Evolutionary conservation across 148 eudicot genomes (phyloP).

Genomic region (Pharnaceum exiguum): DNA sequence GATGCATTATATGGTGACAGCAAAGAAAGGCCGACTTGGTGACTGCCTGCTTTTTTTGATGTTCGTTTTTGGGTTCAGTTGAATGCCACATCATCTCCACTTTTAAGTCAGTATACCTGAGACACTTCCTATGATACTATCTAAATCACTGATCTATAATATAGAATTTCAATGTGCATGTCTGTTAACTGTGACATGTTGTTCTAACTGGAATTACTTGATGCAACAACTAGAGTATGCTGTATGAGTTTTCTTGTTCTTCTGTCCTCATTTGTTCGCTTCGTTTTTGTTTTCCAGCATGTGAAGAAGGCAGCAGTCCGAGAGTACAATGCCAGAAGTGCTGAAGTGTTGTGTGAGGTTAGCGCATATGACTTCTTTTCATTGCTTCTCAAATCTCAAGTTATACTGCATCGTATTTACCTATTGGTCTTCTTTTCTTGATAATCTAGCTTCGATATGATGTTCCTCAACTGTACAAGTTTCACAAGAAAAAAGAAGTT

Average conservation of each 20-base stretch:
- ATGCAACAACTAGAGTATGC: background rate
- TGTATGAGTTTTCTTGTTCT: background rate
- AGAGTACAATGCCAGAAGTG: conserved; percentile 68
- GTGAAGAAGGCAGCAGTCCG: conserved; percentile 68
- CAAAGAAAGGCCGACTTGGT: too few species aligned
- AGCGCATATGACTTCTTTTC: background rate
- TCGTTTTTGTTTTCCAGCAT: conserved; percentile 38
- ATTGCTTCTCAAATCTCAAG: background rate
- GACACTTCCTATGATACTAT: too few species aligned
- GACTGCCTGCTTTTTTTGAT: background rate
- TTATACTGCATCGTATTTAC: background rate
- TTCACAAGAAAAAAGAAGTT: conserved; percentile 95
- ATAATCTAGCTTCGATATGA: conserved; percentile 73
- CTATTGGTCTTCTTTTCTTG: background rate
- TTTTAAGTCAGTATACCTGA: background rate
- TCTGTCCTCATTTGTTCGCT: background rate
- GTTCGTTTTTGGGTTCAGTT: too few species aligned
- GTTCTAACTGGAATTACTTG: too few species aligned
- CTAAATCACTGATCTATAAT: too few species aligned
- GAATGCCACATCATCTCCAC: too few species aligned
- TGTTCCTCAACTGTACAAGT: conserved; percentile 85
- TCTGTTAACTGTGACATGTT: too few species aligned
- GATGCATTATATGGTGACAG: too few species aligned
- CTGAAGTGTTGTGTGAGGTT: conserved; percentile 94
- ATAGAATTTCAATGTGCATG: too few species aligned